Evolutionary conservation across 139 green algal species (phyloP), one percentile per base, ranked within the genome.

Genomic region (Chlamydomonas sp.): DNA sequence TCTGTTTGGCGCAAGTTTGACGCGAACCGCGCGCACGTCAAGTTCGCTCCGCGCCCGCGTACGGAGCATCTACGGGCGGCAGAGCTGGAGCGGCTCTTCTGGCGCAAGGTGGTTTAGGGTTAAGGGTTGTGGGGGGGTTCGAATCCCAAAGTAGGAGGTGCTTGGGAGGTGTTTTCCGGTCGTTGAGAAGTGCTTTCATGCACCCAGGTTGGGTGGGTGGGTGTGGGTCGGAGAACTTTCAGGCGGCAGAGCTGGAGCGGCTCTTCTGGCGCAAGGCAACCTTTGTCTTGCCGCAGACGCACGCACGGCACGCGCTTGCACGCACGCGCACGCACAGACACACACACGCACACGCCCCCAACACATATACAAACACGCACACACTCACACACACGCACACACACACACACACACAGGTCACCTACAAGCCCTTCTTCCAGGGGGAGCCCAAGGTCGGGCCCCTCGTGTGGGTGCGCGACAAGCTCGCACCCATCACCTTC

Each of bases 401-500:
- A n/a, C 16, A 50, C 43, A 10, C 43, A n/a, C 10, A 50, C 43
- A 10, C 43, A n/a, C 10, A 66, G 59, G 59, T 72, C 30, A 54
- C 29, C 48, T 24, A 65, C 31, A 39, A 47, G 47, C 67, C 67
- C 31, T 72, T 72, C 67, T 72, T 72, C 35, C 50, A 65, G 8
- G 67, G 67, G 5, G 47, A 72, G 67, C 22, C 33, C 13, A 66
- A 37, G 26, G 59, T 66, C 6, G 47, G 38, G 5, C 48, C 67
- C 2, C 48, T 72, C 2, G 26, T 74, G 24, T 65, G 73, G 65
- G 75, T 85, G 49, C 64, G 73, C 33, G 28, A 63, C 22, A 73
- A 62, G 36, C 59, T 82, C 33, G 79, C 70, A 1, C 50, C 60
- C 37, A 76, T 85, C 60, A 79, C 73, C 0, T 62, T n/a, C 24